Conservation (phyloP, 148 eudicot species). For the Silene uniflora region DNA sequence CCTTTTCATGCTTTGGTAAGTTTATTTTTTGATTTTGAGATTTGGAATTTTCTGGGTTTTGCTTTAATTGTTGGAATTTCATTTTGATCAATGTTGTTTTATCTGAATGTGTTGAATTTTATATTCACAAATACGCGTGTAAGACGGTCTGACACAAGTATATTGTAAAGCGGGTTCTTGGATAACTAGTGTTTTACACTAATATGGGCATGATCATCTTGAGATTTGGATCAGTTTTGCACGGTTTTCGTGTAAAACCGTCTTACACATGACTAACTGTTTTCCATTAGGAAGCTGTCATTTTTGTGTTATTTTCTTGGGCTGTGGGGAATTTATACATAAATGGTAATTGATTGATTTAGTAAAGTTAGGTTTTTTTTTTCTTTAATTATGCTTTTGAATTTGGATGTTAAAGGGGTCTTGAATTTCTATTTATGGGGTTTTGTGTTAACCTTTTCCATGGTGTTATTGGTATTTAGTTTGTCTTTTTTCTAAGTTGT, state of each 20-base stretch:
- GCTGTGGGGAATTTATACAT: background rate
- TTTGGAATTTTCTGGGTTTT: slow-evolving; percentile 20
- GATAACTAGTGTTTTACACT: too few species aligned
- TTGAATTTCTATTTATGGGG: background rate
- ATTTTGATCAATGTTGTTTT: background rate
- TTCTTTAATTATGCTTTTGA: background rate
- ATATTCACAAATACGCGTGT: too few species aligned
- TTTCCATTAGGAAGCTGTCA: too few species aligned
- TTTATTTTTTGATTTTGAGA: background rate
- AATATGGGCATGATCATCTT: too few species aligned
- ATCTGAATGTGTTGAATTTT: background rate
- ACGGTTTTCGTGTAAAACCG: too few species aligned
- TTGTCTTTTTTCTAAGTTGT: background rate
- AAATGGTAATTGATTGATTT: background rate
- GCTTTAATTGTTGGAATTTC: slow-evolving; percentile 7
- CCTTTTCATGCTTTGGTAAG: slow-evolving; percentile 56
- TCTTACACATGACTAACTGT: too few species aligned
- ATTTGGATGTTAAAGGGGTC: background rate
- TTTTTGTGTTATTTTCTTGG: background rate
- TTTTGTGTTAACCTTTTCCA: background rate
- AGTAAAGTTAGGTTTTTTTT: too few species aligned
- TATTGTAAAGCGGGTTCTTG: too few species aligned
- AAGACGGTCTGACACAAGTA: too few species aligned
- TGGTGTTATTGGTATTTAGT: too few species aligned
- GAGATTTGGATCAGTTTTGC: too few species aligned